Conservation (phyloP, 306 rosid species). For the Dalbergia oliveri region DNA sequence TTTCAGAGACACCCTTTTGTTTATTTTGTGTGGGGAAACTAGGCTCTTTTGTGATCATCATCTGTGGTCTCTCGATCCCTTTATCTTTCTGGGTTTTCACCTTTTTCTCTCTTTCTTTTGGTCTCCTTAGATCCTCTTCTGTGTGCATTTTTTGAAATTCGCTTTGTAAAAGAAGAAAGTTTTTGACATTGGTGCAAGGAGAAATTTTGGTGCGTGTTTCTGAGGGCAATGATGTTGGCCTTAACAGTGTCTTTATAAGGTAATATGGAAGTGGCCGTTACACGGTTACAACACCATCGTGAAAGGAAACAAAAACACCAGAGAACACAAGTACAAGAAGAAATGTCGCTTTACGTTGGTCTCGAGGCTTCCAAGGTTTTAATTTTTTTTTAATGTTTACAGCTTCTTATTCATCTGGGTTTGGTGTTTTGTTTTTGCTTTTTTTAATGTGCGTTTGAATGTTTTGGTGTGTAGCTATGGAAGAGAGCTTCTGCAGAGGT, state of each 20-base stretch:
- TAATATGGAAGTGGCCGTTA: slow-evolving; percentile 82
- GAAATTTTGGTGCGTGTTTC: slow-evolving; percentile 30
- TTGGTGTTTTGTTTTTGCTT: too few relatives aligned
- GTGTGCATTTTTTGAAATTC: slow-evolving; percentile 8
- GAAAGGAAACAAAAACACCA: neutral
- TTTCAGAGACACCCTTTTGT: slow-evolving; percentile 42
- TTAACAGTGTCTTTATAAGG: slow-evolving; percentile 64
- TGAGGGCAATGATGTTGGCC: slow-evolving; percentile 68
- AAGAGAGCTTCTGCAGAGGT: slow-evolving; percentile 65
- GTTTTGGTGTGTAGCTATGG: slow-evolving; percentile 74
- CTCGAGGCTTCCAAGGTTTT: slow-evolving; percentile 95
- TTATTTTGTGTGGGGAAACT: neutral
- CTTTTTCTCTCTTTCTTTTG: slow-evolving; percentile 7
- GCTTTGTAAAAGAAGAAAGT: neutral
- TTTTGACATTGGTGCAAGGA: slow-evolving; percentile 37
- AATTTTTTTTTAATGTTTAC: neutral
- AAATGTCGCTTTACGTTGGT: slow-evolving; percentile 87
- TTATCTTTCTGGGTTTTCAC: slow-evolving; percentile 43
- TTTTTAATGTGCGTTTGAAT: neutral
- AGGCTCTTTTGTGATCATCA: slow-evolving; percentile 35
- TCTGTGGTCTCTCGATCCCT: slow-evolving; percentile 49
- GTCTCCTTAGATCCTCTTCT: slow-evolving; percentile 5
- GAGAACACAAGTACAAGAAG: neutral
- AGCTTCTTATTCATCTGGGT: slow-evolving; percentile 23
- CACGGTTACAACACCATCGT: slow-evolving; percentile 34